Base-by-base conservation (phyloP, 1,284 basidiomycete species). In the Trichosporon ovoides region DNA sequence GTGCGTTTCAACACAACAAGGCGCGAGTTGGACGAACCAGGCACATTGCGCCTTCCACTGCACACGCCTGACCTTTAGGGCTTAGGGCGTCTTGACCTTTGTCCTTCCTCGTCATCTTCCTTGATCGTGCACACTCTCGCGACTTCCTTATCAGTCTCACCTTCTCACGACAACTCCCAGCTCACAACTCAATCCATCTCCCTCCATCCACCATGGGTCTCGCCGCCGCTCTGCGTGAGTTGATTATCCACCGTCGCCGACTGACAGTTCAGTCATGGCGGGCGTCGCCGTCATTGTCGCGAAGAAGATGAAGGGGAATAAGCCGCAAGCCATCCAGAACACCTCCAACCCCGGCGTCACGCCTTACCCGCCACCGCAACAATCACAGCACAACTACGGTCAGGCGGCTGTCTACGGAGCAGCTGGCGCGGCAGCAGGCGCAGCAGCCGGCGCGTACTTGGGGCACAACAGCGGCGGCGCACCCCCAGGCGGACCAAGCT, bases 231-330 rank as follows among this genome's bases (percentile, higher is more conserved):
- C 14, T 50, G 6, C 34, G 49, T 50, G 24, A 48, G 43, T n/a
- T 13, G n/a, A n/a, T 2, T n/a, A n/a, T n/a, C n/a, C 16, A 4
- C 10, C 38, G 38, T n/a, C 11, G 10, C 38, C 5, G 10, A 34
- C 38, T 46, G 14, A 22, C 24, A 6, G 9, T 9, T 11, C 52
- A 58, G 57, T 58, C 12, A 28, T 54, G 20, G 57, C 57, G 20
- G 57, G 57, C 31, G 28, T 58, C 19, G 57, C 57, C 35, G 24
- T 43, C 20, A 54, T 58, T 33, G 57, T 58, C n/a, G 36, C 54
- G 31, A 53, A 54, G 38, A 56, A 56, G 38, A 38, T 53, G 28
- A 58, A 54, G 14, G 51, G 40, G 33, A 35, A 48, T 1, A 49
- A 58, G 22, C 52, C 46, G 12, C 57, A 53, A 22, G 36, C 24